phyloP scores from a whole-genome alignment of 2,329 filamentous ascomycete species.

The Thermomyces lanuginosus region DNA sequence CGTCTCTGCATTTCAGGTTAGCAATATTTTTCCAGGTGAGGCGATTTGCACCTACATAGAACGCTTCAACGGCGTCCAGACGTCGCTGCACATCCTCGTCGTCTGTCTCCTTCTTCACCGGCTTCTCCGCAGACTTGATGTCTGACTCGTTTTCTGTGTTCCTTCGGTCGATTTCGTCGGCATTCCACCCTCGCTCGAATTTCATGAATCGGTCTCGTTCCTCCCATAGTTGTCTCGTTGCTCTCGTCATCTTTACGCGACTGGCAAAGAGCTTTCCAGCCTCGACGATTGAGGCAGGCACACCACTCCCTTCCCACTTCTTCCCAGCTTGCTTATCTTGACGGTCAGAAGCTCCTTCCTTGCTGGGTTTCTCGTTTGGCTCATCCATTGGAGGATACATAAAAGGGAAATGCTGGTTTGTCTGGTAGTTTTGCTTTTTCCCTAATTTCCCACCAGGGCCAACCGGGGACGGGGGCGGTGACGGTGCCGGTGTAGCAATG shows the following conservation, averaged over 20 bases:
- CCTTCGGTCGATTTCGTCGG: conserved; percentile 17
- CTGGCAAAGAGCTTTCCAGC: conserved; percentile 83
- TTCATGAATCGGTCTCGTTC: conserved; percentile 82
- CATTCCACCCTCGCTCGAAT: conserved; percentile 78
- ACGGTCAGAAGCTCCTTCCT: conserved; percentile 66
- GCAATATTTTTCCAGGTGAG: neutral
- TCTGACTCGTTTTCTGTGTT: conserved; percentile 28
- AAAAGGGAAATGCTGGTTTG: conserved; percentile 96
- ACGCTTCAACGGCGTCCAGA: conserved; percentile 57
- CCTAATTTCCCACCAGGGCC: conserved; percentile 72
- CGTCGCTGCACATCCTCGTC: conserved; percentile 34
- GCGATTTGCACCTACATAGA: conserved; percentile 52
- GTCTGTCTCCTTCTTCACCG: conserved; percentile 15
- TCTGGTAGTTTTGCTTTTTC: conserved; percentile 99
- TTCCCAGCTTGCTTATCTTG: conserved; percentile 67
- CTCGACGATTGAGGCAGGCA: conserved; percentile 87
- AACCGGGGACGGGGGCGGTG: conserved; percentile 80
- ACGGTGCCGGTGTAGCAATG: conserved; percentile 94
- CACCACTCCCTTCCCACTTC: conserved; percentile 80
- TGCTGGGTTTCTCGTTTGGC: conserved; percentile 75
- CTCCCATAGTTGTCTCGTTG: conserved; percentile 86
- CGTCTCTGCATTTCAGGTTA: conserved; percentile 37
- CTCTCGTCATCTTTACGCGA: conserved; percentile 77
- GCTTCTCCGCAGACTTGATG: conserved; percentile 9
- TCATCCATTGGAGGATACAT: conserved; percentile 87